These are phyloP conservation scores for Hebeloma cylindrosporum DNA, from an alignment of 768 basidiomycete species.

Conservation along the genomic window DNA sequence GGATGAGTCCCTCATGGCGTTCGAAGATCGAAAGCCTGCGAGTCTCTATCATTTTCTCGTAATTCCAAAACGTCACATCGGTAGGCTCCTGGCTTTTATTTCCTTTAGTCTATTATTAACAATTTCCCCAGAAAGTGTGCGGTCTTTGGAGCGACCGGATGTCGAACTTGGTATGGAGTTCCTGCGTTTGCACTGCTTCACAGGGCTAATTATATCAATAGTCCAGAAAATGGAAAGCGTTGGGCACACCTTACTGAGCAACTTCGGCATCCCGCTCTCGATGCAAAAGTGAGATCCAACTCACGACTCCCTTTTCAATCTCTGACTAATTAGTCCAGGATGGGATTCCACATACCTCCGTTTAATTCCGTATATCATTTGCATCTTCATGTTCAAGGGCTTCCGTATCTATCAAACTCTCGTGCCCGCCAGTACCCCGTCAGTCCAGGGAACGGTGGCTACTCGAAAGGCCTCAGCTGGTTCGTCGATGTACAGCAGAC, in stretches of 20 bases:
- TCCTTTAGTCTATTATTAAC: slow-evolving; percentile 2
- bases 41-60: slow-evolving; percentile 49
- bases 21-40: slow-evolving; percentile 51
- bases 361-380: slow-evolving; percentile 72
- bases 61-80: slow-evolving; percentile 52
- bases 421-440: slow-evolving; percentile 51
- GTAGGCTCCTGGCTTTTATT: slow-evolving; percentile 29
- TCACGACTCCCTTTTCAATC: background rate
- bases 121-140: slow-evolving; percentile 51
- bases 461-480: slow-evolving; percentile 71
- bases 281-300: slow-evolving; percentile 45
- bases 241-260: slow-evolving; percentile 54
- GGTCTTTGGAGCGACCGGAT: slow-evolving; percentile 43
- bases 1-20: slow-evolving; percentile 52
- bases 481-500: slow-evolving; percentile 66
- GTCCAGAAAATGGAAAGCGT: slow-evolving; percentile 38
- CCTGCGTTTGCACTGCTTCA: background rate
- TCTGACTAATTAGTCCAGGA: slow-evolving; percentile 37
- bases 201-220: slow-evolving; percentile 12
- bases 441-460: slow-evolving; percentile 33
- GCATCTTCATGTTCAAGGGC: slow-evolving; percentile 70
- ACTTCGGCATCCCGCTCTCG: slow-evolving; percentile 37
- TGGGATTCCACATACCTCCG: slow-evolving; percentile 84
- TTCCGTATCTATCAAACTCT: slow-evolving; percentile 55
- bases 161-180: slow-evolving; percentile 48